These are phyloP conservation scores for Pyrenophora teres DNA, from an alignment of 2,329 filamentous ascomycete species.

Conservation along the genomic window DNA sequence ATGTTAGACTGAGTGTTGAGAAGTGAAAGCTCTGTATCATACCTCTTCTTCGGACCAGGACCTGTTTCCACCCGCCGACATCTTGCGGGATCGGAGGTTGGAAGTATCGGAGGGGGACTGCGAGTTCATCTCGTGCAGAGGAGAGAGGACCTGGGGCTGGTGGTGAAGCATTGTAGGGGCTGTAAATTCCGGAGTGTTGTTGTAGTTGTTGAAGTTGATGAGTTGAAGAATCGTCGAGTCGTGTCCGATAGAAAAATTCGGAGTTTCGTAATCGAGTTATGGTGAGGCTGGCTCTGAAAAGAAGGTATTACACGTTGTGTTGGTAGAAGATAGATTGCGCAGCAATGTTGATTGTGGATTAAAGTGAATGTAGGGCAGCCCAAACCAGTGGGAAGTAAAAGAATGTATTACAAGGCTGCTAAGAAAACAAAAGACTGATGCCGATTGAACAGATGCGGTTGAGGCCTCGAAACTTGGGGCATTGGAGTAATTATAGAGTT, in stretches of 20 bases:
- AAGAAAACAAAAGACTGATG: slow-evolving; percentile 46
- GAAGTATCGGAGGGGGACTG: slow-evolving; percentile 32
- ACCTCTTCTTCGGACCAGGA: slow-evolving; percentile 89
- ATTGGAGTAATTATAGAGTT: slow-evolving; percentile 45
- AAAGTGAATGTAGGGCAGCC: slow-evolving; percentile 59
- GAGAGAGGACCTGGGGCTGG: slow-evolving; percentile 46
- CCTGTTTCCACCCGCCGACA: slow-evolving; percentile 73
- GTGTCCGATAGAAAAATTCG: slow-evolving; percentile 32
- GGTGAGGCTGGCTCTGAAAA: slow-evolving; percentile 46
- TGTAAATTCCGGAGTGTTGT: slow-evolving; percentile 4
- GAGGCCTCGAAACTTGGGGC: slow-evolving; percentile 46
- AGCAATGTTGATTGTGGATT: slow-evolving; percentile 46
- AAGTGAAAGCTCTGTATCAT: slow-evolving; percentile 32
- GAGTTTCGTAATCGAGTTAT: slow-evolving; percentile 56
- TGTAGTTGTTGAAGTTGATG: slow-evolving; percentile 43
- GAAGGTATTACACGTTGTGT: slow-evolving; percentile 44
- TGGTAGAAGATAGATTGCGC: slow-evolving; percentile 46
- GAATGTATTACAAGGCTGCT: slow-evolving; percentile 53
- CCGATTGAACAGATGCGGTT: slow-evolving; percentile 47
- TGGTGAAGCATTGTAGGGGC: slow-evolving; percentile 43
- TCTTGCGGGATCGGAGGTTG: slow-evolving; percentile 70
- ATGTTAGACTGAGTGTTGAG: slow-evolving; percentile 20
- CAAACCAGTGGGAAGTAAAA: slow-evolving; percentile 59
- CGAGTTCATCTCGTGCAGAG: slow-evolving; percentile 45
- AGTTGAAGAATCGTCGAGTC: slow-evolving; percentile 25